Conservation (phyloP, 2,329 filamentous ascomycete species). For the Venturia effusa region DNA sequence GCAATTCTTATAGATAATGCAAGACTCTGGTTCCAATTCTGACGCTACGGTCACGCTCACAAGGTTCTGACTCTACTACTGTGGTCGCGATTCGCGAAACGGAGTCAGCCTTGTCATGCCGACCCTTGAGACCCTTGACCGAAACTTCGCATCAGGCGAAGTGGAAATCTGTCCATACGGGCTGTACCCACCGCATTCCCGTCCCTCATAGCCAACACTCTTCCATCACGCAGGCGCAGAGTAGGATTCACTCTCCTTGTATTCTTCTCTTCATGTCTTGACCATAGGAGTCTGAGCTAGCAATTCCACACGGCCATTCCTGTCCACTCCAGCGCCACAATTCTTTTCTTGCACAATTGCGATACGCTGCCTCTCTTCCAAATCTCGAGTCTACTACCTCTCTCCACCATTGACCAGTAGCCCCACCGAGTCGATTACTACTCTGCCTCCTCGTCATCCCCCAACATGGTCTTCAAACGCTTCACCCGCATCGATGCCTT, state of each 20-base stretch:
- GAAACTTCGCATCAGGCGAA: background rate
- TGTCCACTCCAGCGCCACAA: background rate
- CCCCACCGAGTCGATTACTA: background rate
- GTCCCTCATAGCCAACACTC: background rate
- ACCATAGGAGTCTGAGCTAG: background rate
- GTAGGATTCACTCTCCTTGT: background rate
- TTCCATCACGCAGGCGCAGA: background rate
- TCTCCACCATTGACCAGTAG: background rate
- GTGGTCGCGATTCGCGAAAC: background rate
- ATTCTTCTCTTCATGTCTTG: background rate
- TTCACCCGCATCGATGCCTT: constrained; percentile 97
- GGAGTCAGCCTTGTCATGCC: background rate
- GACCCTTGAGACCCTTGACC: background rate
- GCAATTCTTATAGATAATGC: background rate
- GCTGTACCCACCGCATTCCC: background rate
- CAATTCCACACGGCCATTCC: background rate
- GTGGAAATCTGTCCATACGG: background rate
- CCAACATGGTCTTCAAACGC: constrained; percentile 71
- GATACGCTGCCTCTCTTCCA: background rate
- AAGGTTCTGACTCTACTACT: background rate
- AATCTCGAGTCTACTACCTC: background rate
- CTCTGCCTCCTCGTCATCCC: background rate
- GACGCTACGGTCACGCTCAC: background rate
- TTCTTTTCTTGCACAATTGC: background rate
- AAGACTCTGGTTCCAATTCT: background rate